Evolutionary conservation across 306 rosid species (phyloP), one percentile per base, ranked within the genome.

Genomic region (Lablab purpureus): DNA sequence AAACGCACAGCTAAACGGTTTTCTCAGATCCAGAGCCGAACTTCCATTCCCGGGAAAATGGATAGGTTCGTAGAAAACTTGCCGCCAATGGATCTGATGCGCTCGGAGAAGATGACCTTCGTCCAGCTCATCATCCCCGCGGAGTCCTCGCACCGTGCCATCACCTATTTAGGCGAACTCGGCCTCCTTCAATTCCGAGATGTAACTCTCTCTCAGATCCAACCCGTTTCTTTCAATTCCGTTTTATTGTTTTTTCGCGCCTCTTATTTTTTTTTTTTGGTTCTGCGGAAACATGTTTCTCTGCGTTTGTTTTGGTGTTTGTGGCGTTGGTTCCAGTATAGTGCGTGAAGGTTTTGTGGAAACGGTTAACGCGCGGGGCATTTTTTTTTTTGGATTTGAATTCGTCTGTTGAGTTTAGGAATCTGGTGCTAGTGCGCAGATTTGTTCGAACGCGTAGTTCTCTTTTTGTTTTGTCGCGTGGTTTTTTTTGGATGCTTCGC

Each of bases 81-180:
- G 71, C 91, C 97, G 46, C 27, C 94, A 36, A 93, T 93, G 97
- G 98, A 93, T 91, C 97, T 91, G 90, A 89, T 93, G 94, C 97
- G 98, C 74, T 93, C 98, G 66, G 98, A 93, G 94, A 88, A 84
- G 88, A 93, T 93, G 98, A 88, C 91, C 59, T 84, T 91, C 72
- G 97, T 89, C n/a, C 98, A 89, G 87, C 97, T 93, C 76, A 93
- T 93, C 75, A 89, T 93, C 25, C 97, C 98, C 14, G 90, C 85
- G 45, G 98, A 93, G 89, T 93, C 97, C n/a, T 88, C 98, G 43
- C 97, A 89, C 82, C 89, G 97, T 55, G 94, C 97, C 81, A 23
- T 93, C 77, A 81, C 94, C 13, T 91, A 93, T 79, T 84, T 93
- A 36, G 98, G 98, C 77, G 89, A 91, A 77, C 97, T 93, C 64